Evolutionary conservation across 768 basidiomycete genomes (phyloP).

Genomic region (Mycena belliarum): DNA sequence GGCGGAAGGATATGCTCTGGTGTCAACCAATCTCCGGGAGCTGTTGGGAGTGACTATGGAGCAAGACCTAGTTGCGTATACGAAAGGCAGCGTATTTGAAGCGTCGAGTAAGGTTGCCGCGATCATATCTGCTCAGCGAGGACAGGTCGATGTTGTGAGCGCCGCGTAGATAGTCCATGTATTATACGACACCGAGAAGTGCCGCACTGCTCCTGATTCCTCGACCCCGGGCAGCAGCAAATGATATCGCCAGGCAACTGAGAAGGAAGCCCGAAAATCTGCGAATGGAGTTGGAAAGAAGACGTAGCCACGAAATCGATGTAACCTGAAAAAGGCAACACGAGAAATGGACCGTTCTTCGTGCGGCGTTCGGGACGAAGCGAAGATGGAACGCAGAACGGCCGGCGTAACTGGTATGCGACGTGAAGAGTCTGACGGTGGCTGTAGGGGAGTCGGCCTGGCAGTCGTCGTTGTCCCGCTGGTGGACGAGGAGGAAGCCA

Average conservation of each 20-base stretch:
- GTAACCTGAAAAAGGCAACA: slow-evolving; percentile 82
- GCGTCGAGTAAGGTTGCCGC: slow-evolving; percentile 55
- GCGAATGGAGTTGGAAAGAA: not conserved
- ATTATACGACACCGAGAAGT: slow-evolving; percentile 64
- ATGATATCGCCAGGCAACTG: slow-evolving; percentile 78
- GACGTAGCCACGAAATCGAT: slow-evolving; percentile 4
- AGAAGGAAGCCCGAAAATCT: slow-evolving; percentile 84
- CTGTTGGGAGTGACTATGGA: slow-evolving; percentile 31
- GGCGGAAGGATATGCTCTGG: slow-evolving; percentile 43
- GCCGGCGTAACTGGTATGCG: slow-evolving; percentile 84
- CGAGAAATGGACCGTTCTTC: slow-evolving; percentile 86
- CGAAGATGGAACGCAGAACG: slow-evolving; percentile 80
- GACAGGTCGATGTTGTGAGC: slow-evolving; percentile 50
- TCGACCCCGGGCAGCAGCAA: slow-evolving; percentile 70
- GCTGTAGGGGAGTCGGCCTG: slow-evolving; percentile 40
- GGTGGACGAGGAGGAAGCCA: slow-evolving; percentile 36
- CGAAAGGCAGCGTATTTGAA: slow-evolving; percentile 61
- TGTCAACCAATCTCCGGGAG: slow-evolving; percentile 45
- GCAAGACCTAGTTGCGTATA: slow-evolving; percentile 59
- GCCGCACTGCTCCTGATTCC: slow-evolving; percentile 67
- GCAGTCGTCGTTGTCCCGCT: slow-evolving; percentile 51
- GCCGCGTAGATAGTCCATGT: slow-evolving; percentile 27
- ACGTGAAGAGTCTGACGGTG: slow-evolving; percentile 48
- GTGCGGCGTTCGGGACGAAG: slow-evolving; percentile 77
- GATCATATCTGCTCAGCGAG: slow-evolving; percentile 53